Evolutionary conservation across 1,284 basidiomycete genomes (phyloP).

Genomic region (Irpex rosettiformis): DNA sequence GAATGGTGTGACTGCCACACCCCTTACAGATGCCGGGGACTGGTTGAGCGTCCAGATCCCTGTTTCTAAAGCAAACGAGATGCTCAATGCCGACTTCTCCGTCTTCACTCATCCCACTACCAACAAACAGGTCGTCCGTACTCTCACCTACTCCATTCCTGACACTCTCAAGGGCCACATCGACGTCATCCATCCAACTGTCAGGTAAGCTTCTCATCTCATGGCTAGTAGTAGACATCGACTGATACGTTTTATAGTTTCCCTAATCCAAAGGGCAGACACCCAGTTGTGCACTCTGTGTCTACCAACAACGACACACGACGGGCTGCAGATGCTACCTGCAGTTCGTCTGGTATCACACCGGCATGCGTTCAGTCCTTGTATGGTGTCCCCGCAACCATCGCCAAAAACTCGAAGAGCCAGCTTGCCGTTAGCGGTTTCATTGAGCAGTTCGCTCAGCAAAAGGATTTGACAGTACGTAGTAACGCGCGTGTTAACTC

Average conservation of each 20-base stretch:
- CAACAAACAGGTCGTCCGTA: constrained; percentile 31
- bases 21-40: constrained; percentile 34
- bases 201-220: constrained; percentile 25
- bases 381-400: constrained; percentile 48
- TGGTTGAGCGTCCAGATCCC: constrained; percentile 39
- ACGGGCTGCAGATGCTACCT: constrained; percentile 7
- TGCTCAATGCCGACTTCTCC: constrained; percentile 38
- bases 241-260: constrained; percentile 12
- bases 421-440: constrained; percentile 56
- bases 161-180: constrained; percentile 33
- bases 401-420: constrained; percentile 39
- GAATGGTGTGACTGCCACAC: constrained; percentile 30
- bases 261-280: constrained; percentile 16
- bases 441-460: constrained; percentile 50
- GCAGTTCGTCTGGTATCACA: constrained; percentile 43
- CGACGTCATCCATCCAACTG: constrained; percentile 39
- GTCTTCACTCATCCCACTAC: constrained; percentile 33
- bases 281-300: constrained; percentile 17
- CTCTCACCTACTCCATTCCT: constrained; percentile 41
- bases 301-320: constrained; percentile 1
- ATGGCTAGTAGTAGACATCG: background rate
- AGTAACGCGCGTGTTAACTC: background rate
- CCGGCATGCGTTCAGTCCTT: constrained; percentile 51
- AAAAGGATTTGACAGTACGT: constrained; percentile 40
- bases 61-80: constrained; percentile 35